These are phyloP conservation scores for Lentinula aciculospora DNA, from an alignment of 768 basidiomycete species.

Conservation along the genomic window DNA sequence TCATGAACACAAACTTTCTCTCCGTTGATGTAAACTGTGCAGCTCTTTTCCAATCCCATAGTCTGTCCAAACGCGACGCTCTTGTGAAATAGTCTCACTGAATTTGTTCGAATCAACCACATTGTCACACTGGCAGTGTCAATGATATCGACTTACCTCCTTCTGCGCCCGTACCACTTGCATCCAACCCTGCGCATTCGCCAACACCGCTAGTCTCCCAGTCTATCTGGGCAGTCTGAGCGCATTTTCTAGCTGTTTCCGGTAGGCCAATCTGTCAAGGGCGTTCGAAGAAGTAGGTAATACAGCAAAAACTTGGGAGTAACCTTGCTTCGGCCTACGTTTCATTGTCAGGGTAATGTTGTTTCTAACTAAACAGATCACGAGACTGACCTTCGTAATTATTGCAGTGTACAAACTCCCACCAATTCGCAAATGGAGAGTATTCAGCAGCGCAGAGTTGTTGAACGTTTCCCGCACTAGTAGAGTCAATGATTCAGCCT, in stretches of 20 bases:
- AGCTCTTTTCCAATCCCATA: slow-evolving; percentile 69
- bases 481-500: background rate
- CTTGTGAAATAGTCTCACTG: slow-evolving; percentile 44
- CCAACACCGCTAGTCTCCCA: slow-evolving; percentile 60
- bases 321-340: slow-evolving; percentile 3
- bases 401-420: slow-evolving; percentile 79
- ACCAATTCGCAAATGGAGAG: slow-evolving; percentile 55
- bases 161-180: slow-evolving; percentile 56
- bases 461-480: slow-evolving; percentile 76
- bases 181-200: slow-evolving; percentile 56
- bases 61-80: slow-evolving; percentile 42
- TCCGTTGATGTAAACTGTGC: slow-evolving; percentile 76
- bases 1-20: slow-evolving; percentile 71
- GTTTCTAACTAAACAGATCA: slow-evolving; percentile 15
- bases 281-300: background rate
- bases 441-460: slow-evolving; percentile 77
- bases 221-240: slow-evolving; percentile 53
- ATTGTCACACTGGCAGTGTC: too few relatives aligned
- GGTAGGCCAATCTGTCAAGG: slow-evolving; percentile 52
- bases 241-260: slow-evolving; percentile 62
- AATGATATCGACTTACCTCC: slow-evolving; percentile 28
- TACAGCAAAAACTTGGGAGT: background rate
- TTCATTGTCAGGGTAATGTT: background rate
- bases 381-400: slow-evolving; percentile 58
- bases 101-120: background rate